Evolutionary conservation across 768 basidiomycete species (phyloP).

Genomic region (Lactifluus piperatus): DNA sequence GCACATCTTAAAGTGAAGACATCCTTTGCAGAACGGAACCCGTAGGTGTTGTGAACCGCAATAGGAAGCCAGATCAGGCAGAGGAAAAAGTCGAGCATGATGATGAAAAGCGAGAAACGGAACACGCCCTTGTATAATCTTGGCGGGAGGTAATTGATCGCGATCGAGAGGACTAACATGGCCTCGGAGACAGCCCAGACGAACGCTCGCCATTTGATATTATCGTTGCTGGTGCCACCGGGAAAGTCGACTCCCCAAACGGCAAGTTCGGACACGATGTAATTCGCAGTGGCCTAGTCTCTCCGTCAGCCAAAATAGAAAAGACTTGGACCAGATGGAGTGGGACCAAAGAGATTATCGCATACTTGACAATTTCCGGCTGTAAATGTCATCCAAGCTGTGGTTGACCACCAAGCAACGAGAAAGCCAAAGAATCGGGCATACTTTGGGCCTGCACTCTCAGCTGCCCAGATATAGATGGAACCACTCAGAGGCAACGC

Average conservation of each 20-base stretch:
- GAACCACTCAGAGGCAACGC: conserved; percentile 82
- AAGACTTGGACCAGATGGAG: too few relatives aligned
- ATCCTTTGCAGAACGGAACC: conserved; percentile 75
- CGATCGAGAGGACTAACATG: conserved; percentile 59
- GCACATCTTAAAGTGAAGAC: conserved; percentile 76
- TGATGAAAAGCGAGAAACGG: conserved; percentile 61
- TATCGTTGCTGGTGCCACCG: conserved; percentile 60
- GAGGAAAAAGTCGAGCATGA: conserved; percentile 82
- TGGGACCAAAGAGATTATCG: not conserved
- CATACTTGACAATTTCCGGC: conserved; percentile 81
- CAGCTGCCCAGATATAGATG: conserved; percentile 93
- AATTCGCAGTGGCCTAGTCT: conserved; percentile 75
- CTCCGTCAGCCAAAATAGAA: not conserved
- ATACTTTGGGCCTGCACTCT: conserved; percentile 82
- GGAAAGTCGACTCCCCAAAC: conserved; percentile 80
- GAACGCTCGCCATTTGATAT: conserved; percentile 79
- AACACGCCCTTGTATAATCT: conserved; percentile 67
- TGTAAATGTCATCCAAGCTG: conserved; percentile 94
- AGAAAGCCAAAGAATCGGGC: conserved; percentile 82
- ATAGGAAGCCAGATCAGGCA: conserved; percentile 91
- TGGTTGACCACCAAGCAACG: conserved; percentile 90
- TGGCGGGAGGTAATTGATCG: conserved; percentile 82
- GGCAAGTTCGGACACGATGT: conserved; percentile 73
- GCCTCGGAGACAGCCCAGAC: conserved; percentile 78
- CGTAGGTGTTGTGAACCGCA: conserved; percentile 81